Evolutionary conservation across 768 basidiomycete genomes (phyloP).

Genomic region (Leucocoprinus birnbaumii): DNA sequence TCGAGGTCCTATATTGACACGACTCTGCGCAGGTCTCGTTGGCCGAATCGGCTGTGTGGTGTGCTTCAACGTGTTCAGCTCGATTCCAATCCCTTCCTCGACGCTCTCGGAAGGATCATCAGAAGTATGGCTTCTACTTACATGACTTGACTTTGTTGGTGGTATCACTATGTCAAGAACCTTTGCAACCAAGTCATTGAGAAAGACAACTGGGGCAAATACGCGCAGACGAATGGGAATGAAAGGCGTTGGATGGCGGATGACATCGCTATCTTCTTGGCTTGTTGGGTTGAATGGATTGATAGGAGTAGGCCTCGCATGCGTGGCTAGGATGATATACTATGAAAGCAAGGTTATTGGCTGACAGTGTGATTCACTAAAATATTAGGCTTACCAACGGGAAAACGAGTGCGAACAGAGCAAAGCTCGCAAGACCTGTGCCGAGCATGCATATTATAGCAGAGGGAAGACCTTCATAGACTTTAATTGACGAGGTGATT

Average conservation of each 20-base stretch:
- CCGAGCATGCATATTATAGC: slow-evolving; percentile 73
- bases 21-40: slow-evolving; percentile 20
- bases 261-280: slow-evolving; percentile 28
- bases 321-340: slow-evolving; percentile 85
- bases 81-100: slow-evolving; percentile 51
- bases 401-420: slow-evolving; percentile 78
- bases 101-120: slow-evolving; percentile 55
- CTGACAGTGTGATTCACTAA: not conserved
- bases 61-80: slow-evolving; percentile 24
- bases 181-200: slow-evolving; percentile 70
- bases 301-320: slow-evolving; percentile 67
- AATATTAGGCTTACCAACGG: slow-evolving; percentile 58
- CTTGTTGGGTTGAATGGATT: slow-evolving; percentile 70
- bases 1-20: slow-evolving; percentile 35
- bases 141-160: slow-evolving; percentile 27
- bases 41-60: slow-evolving; percentile 11
- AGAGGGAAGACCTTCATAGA: slow-evolving; percentile 61
- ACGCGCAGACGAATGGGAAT: slow-evolving; percentile 79
- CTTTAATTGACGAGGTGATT: not conserved
- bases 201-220: slow-evolving; percentile 68
- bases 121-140: slow-evolving; percentile 25
- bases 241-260: slow-evolving; percentile 71
- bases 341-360: slow-evolving; percentile 23
- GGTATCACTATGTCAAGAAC: slow-evolving; percentile 30
- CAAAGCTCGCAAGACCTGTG: slow-evolving; percentile 75